Evolutionary conservation across 208 protist genomes (phyloP).

Genomic region (Trichomonas gallinae): DNA sequence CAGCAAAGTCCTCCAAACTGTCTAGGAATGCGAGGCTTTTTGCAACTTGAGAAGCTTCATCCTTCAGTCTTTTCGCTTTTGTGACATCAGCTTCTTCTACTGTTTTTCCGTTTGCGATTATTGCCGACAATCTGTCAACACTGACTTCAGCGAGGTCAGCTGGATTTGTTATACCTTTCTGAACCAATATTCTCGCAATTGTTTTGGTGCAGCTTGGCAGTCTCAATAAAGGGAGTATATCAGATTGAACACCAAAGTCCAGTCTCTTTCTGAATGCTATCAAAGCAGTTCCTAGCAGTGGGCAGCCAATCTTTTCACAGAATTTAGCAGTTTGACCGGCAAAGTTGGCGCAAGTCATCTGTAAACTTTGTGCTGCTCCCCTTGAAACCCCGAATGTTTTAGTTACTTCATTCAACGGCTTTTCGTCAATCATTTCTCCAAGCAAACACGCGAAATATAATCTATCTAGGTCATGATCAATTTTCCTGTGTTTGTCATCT

Average conservation of each 20-base stretch:
- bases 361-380: background rate
- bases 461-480: background rate
- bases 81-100: background rate
- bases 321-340: background rate
- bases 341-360: background rate
- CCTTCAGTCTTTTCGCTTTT: background rate
- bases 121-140: background rate
- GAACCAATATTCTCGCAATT: background rate
- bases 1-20: background rate
- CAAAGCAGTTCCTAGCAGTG: background rate
- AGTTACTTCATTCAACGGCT: background rate
- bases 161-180: background rate
- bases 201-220: background rate
- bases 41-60: background rate
- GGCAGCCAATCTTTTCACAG: background rate
- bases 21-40: background rate
- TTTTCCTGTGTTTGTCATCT: background rate
- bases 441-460: slow-evolving; percentile 9
- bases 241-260: background rate
- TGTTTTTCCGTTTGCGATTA: background rate
- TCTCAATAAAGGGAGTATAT: background rate
- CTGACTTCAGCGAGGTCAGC: background rate
- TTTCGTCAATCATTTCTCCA: background rate
- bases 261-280: background rate
- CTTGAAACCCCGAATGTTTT: background rate